phyloP scores from a whole-genome alignment of 202 grass and related monocot genomes.

The Dendrocalamus latiflorus region DNA sequence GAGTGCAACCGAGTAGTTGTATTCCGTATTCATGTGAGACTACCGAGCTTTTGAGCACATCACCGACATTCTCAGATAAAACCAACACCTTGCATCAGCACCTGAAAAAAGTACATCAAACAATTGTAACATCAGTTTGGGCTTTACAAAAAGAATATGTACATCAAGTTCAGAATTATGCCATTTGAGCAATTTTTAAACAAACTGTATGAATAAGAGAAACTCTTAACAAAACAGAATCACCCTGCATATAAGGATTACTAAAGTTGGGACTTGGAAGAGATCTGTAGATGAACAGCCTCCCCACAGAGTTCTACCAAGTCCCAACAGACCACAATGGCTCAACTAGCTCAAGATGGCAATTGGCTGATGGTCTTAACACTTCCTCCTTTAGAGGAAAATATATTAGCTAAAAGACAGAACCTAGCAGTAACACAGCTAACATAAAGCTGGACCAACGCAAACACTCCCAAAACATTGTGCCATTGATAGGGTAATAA shows the following conservation, averaged over 20 bases:
- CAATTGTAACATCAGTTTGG: not conserved
- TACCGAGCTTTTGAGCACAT: not conserved
- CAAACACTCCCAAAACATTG: not conserved
- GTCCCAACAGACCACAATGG: not conserved
- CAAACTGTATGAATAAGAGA: not conserved
- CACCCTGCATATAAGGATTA: not conserved
- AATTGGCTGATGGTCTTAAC: not conserved
- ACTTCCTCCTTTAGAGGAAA: not conserved
- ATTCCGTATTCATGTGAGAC: conserved; percentile 19
- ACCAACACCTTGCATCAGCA: conserved; percentile 23
- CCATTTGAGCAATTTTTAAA: not conserved
- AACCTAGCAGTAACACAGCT: too few species aligned
- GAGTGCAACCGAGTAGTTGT: not conserved
- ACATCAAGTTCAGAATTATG: not conserved
- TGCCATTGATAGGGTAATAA: not conserved
- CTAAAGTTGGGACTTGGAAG: not conserved
- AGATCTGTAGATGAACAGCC: not conserved
- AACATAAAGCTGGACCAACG: too few species aligned
- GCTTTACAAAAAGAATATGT: not conserved
- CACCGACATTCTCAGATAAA: not conserved
- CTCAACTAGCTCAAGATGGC: not conserved
- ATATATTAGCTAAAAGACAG: not conserved
- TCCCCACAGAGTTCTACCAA: not conserved
- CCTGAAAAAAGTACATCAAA: conserved; percentile 20
- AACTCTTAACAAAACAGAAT: not conserved